phyloP scores from a whole-genome alignment of 345 rosid genomes.

The Ceriops tagal region DNA sequence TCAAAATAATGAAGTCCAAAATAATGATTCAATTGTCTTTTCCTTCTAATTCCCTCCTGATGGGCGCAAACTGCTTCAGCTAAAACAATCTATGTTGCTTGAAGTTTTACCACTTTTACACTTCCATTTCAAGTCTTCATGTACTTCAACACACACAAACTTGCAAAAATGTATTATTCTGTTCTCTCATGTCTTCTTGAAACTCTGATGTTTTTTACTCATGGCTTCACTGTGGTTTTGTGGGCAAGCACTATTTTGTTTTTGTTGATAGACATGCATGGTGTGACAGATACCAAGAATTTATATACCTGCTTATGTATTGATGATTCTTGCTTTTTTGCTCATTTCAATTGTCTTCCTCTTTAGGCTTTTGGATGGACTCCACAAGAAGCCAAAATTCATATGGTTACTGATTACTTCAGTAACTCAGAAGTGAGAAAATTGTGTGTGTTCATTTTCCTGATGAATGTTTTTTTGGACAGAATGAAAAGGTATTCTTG shows the following conservation, averaged over 20 bases:
- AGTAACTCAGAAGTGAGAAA: constrained; percentile 72
- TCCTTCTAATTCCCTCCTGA: no score
- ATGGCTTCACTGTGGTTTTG: not conserved
- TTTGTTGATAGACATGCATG: not conserved
- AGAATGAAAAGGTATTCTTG: constrained; percentile 7
- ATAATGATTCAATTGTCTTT: no score
- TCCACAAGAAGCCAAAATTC: constrained; percentile 87
- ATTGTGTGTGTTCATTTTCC: constrained; percentile 12
- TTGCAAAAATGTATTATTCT: not conserved
- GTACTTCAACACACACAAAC: not conserved
- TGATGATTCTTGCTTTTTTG: constrained; percentile 1
- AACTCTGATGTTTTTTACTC: no score
- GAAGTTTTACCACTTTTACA: no score
- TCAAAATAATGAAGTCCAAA: no score
- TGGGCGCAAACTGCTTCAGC: not conserved
- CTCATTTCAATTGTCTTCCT: constrained; percentile 25
- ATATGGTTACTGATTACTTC: constrained; percentile 90
- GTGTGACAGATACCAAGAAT: not conserved
- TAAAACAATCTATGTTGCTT: not conserved
- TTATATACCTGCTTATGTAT: not conserved
- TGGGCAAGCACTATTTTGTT: not conserved
- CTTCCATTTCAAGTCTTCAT: not conserved
- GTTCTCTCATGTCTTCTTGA: not conserved
- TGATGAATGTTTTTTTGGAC: not conserved
- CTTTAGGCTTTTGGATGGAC: constrained; percentile 88